Evolutionary conservation across 805 yeast genomes (phyloP).

Genomic region (Allodekkera sacchari): DNA sequence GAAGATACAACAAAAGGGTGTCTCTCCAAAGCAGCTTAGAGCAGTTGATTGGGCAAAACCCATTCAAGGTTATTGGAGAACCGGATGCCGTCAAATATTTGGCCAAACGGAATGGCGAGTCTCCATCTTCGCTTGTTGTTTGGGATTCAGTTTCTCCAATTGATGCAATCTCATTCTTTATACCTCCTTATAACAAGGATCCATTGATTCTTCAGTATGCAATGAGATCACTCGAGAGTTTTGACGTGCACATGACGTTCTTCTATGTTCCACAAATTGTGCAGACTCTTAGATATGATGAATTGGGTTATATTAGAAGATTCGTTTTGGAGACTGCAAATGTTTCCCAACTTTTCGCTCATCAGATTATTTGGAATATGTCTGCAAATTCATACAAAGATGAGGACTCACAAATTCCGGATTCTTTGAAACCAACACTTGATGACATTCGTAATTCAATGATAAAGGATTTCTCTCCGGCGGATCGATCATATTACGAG

Average conservation of each 20-base stretch:
- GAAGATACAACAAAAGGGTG: conserved; percentile 36
- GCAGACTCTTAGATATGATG: conserved; percentile 79
- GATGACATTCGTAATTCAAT: conserved; percentile 65
- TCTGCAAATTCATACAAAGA: conserved; percentile 86
- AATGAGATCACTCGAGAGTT: conserved; percentile 80
- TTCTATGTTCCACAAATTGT: conserved; percentile 98
- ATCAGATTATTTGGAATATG: conserved; percentile 98
- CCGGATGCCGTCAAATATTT: conserved; percentile 55
- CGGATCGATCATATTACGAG: conserved; percentile 62
- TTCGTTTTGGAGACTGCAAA: conserved; percentile 89
- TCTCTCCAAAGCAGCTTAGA: conserved; percentile 33
- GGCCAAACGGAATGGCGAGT: conserved; percentile 15
- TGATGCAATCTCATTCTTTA: conserved; percentile 74
- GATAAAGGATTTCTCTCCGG: conserved; percentile 49
- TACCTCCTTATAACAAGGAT: conserved; percentile 62
- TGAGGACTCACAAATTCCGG: conserved; percentile 77
- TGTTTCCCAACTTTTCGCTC: conserved; percentile 86
- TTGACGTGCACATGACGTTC: conserved; percentile 81
- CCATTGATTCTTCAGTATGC: conserved; percentile 76
- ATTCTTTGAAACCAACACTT: conserved; percentile 71
- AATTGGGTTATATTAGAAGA: conserved; percentile 75
- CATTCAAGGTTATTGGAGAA: conserved; percentile 47
- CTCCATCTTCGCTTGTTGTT: conserved; percentile 24
- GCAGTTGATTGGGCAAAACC: conserved; percentile 42
- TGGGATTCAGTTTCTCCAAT: conserved; percentile 79